These are phyloP conservation scores for Lizonia empirigonia DNA, from an alignment of 2,329 filamentous ascomycete genomes.

Conservation along the genomic window DNA sequence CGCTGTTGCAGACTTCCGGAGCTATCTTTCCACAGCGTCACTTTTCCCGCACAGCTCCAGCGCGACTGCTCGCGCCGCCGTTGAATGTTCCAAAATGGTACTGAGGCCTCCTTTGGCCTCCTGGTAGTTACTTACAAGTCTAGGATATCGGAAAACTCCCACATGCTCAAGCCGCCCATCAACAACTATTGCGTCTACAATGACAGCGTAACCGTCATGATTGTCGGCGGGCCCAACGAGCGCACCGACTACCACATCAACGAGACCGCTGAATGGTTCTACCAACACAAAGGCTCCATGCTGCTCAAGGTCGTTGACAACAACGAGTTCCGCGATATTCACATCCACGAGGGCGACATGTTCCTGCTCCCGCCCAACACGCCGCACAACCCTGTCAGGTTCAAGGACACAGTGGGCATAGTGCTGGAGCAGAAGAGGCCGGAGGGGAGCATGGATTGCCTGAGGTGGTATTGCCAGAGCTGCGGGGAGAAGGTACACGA, in stretches of 20 bases:
- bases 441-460: constrained; percentile 69
- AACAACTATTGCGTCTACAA: constrained; percentile 99
- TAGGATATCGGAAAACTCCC: constrained; percentile 89
- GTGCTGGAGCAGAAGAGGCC: constrained; percentile 88
- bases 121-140: neutral
- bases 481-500: constrained; percentile 81
- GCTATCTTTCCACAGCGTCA: constrained; percentile 23
- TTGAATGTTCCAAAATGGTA: constrained; percentile 52
- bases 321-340: constrained; percentile 74
- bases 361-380: constrained; percentile 92
- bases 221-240: constrained; percentile 94
- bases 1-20: constrained; percentile 19
- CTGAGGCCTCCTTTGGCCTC: neutral
- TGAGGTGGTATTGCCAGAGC: constrained; percentile 86
- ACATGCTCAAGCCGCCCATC: constrained; percentile 89
- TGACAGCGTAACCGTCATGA: constrained; percentile 82
- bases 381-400: constrained; percentile 95
- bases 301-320: constrained; percentile 86
- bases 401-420: constrained; percentile 90
- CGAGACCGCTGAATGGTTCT: constrained; percentile 95
- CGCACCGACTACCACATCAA: constrained; percentile 99
- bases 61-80: constrained; percentile 36
- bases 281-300: constrained; percentile 93
- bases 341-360: constrained; percentile 91
- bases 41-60: constrained; percentile 35